Conservation (phyloP, 1,284 basidiomycete species). For the Athelia sp. region DNA sequence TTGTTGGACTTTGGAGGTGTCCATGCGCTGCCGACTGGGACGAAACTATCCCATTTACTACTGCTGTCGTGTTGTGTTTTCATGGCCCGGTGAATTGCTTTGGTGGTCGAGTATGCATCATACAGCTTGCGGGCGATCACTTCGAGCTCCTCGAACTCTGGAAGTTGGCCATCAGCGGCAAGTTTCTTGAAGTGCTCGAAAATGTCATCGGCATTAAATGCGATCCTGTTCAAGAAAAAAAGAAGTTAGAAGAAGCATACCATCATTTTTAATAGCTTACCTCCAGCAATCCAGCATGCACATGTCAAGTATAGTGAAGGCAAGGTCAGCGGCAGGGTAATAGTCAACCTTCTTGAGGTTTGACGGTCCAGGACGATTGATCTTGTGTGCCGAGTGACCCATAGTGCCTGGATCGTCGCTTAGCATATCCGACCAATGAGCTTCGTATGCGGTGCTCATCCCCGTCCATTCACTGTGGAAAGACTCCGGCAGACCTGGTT, state of each 20-base stretch:
- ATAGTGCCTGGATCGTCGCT: conserved; percentile 12
- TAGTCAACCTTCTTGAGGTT: conserved; percentile 19
- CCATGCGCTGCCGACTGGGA: background rate
- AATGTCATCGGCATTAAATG: background rate
- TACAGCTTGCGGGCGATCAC: background rate
- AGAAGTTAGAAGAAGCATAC: too few relatives aligned
- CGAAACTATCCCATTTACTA: background rate
- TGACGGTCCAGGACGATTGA: conserved; percentile 10
- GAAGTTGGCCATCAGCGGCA: background rate
- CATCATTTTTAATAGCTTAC: conserved; percentile 5
- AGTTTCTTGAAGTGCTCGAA: background rate
- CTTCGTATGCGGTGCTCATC: conserved; percentile 14
- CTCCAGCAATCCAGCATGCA: conserved; percentile 17
- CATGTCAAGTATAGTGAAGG: conserved; percentile 10
- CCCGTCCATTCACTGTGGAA: conserved; percentile 23
- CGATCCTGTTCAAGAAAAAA: background rate
- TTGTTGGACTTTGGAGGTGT: background rate
- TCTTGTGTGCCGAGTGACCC: conserved; percentile 11
- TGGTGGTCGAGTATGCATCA: background rate
- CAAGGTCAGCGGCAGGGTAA: conserved; percentile 10
- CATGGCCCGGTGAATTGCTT: background rate
- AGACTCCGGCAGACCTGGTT: conserved; percentile 16
- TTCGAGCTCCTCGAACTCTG: background rate
- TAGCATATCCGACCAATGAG: conserved; percentile 13
- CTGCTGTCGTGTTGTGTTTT: background rate